Evolutionary conservation across 139 green algal genomes (phyloP).

Genomic region (Tetradesmus lagerheimii): DNA sequence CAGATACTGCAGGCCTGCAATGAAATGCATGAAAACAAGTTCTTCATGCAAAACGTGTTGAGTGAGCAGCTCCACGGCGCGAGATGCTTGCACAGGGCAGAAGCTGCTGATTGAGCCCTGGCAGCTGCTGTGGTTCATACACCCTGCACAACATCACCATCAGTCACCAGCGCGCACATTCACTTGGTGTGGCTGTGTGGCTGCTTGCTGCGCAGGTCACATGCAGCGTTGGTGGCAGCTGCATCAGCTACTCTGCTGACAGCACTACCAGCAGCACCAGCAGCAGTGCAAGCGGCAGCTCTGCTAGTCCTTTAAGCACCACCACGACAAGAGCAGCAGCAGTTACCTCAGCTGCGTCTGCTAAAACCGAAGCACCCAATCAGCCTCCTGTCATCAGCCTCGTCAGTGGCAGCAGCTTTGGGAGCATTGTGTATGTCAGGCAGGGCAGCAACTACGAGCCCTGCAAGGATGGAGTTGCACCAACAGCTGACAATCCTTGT

Average conservation of each 20-base stretch:
- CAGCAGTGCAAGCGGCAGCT: background rate
- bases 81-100: background rate
- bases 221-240: slow-evolving; percentile 47
- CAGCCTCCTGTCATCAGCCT: slow-evolving; percentile 13
- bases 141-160: background rate
- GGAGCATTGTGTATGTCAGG: slow-evolving; percentile 4
- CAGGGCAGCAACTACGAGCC: slow-evolving; percentile 37
- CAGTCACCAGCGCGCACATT: background rate
- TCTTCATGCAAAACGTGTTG: too few relatives aligned
- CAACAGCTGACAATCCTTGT: slow-evolving; percentile 42
- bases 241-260: slow-evolving; percentile 1
- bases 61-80: too few relatives aligned
- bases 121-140: background rate
- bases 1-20: background rate
- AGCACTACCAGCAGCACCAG: background rate
- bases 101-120: background rate
- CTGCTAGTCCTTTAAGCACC: background rate
- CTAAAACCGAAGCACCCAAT: background rate
- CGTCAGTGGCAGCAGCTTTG: background rate
- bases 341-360: too few relatives aligned
- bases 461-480: slow-evolving; percentile 5
- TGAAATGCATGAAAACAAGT: too few relatives aligned
- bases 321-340: background rate
- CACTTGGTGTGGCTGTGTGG: background rate
- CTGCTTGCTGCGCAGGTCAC: slow-evolving; percentile 37